These are phyloP conservation scores for Thelonectria olida DNA, from an alignment of 2,329 filamentous ascomycete species.

Conservation along the genomic window DNA sequence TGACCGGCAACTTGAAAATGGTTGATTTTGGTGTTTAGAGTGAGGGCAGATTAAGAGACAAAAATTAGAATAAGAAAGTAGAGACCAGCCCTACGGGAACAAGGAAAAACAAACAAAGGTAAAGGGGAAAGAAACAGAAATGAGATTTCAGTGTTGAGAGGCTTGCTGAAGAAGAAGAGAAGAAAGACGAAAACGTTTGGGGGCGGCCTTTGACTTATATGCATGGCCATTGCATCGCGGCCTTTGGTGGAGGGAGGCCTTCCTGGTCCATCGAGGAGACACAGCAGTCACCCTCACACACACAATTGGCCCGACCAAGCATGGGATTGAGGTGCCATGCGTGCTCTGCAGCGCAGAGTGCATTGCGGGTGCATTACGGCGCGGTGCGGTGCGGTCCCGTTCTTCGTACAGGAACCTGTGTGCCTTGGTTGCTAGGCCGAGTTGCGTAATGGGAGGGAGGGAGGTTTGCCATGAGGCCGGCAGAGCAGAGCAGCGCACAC, in stretches of 20 bases:
- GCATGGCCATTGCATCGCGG: slow-evolving; percentile 22
- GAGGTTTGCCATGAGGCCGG: slow-evolving; percentile 1
- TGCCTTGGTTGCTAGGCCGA: no score
- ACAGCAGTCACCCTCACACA: no score
- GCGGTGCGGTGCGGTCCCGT: slow-evolving; percentile 13
- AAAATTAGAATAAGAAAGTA: slow-evolving; percentile 49
- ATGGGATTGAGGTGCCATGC: neutral
- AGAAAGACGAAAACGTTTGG: slow-evolving; percentile 45
- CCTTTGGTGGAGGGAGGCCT: slow-evolving; percentile 8
- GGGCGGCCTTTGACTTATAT: slow-evolving; percentile 46
- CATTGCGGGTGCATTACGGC: neutral
- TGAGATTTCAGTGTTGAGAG: slow-evolving; percentile 61
- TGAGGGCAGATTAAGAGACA: slow-evolving; percentile 41
- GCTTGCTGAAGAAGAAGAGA: slow-evolving; percentile 72
- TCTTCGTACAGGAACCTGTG: slow-evolving; percentile 17
- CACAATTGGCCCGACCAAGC: no score
- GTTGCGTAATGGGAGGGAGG: neutral
- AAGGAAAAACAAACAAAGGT: slow-evolving; percentile 50
- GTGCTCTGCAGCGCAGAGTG: neutral
- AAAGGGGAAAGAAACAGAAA: slow-evolving; percentile 56
- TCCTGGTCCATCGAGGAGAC: no score
- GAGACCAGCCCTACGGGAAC: slow-evolving; percentile 64
- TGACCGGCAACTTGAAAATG: slow-evolving; percentile 52
- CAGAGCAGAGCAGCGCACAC: neutral
- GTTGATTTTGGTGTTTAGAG: slow-evolving; percentile 25